Base-by-base conservation (phyloP, 768 basidiomycete species). In the Holtermanniella nyarrowii region DNA sequence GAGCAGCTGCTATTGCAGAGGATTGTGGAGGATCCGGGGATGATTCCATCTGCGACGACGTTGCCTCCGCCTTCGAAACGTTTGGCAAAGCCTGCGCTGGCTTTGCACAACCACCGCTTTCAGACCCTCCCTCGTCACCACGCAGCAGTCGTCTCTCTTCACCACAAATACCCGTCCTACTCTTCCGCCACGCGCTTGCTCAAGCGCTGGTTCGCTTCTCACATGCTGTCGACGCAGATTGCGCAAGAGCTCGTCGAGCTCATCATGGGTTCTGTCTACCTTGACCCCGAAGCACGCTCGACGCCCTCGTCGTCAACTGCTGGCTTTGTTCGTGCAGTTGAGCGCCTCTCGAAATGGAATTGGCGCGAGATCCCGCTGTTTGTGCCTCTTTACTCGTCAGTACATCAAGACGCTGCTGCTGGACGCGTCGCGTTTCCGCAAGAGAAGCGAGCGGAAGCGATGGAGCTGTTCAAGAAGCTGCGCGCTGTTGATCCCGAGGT, bases 181-280 rank as follows among this genome's bases (percentile, higher is more conserved):
- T 77, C 88, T 2, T 81, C 84, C 7, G 89, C 91, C 0, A 85
- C 87, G 14, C 78, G 95, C 37, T 77, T 97, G 14, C 79, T 86
- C 46, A 93, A 96, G 74, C 79, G 93, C 41, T 99, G 95, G 95
- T 75, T 97, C 49, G 81, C 86, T 0, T 76, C 84, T 5, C 95
- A 99, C 66, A 77, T 95, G 51, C 77, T 97, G 26, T 76, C 78
- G 3, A 72, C 76, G 0, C 84, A 88, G 59, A 75, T 96, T 48
- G 77, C 78, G 4, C 79, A 81, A 53, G 88, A 96, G 67, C 82
- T 80, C 0, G 78, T 87, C 27, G 95, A 99, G 70, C 74, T 97
- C 16, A 69, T 99, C 40, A 88, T 86, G 68, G 86, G 88, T 0
- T 74, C 75, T 26, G 76, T 85, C 14, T 96, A 91, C 65, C 74